These are phyloP conservation scores for Didymella segeticola DNA, from an alignment of 2,329 filamentous ascomycete genomes.

Conservation along the genomic window DNA sequence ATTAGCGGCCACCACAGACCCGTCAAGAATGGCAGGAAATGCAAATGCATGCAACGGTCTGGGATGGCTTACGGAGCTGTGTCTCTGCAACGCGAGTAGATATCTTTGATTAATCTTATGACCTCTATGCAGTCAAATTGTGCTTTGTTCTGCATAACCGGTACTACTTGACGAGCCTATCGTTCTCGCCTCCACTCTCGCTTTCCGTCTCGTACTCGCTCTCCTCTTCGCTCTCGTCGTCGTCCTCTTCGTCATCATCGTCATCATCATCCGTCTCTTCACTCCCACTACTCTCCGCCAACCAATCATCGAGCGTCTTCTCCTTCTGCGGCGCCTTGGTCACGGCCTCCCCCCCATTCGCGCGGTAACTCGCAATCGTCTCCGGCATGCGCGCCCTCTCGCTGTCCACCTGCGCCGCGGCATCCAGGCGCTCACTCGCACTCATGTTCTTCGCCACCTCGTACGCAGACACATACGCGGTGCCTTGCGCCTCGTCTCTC, in stretches of 20 bases:
- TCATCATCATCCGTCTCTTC: conserved; percentile 60
- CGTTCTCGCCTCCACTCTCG: conserved; percentile 52
- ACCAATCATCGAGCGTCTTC: conserved; percentile 92
- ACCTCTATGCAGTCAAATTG: too few relatives aligned
- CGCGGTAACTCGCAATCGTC: conserved; percentile 47
- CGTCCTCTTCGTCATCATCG: conserved; percentile 61
- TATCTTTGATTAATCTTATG: too few relatives aligned
- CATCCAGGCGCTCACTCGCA: conserved; percentile 70
- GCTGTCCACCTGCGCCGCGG: conserved; percentile 51
- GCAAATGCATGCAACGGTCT: too few relatives aligned
- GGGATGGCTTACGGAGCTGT: too few relatives aligned
- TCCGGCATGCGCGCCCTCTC: conserved; percentile 42
- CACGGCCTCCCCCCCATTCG: conserved; percentile 48
- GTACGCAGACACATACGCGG: conserved; percentile 40
- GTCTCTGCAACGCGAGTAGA: neutral
- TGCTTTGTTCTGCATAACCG: too few relatives aligned
- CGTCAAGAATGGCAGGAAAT: too few relatives aligned
- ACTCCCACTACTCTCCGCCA: conserved; percentile 66
- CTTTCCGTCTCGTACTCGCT: conserved; percentile 66
- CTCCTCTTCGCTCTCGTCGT: conserved; percentile 63
- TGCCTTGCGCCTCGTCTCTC: conserved; percentile 61
- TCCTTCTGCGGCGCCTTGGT: conserved; percentile 54
- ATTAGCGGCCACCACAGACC: too few relatives aligned
- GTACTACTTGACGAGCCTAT: conserved; percentile 48
- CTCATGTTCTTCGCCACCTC: conserved; percentile 54